Evolutionary conservation across 306 rosid genomes (phyloP), one percentile per base, ranked within the genome.

Genomic region (Delonix regia): DNA sequence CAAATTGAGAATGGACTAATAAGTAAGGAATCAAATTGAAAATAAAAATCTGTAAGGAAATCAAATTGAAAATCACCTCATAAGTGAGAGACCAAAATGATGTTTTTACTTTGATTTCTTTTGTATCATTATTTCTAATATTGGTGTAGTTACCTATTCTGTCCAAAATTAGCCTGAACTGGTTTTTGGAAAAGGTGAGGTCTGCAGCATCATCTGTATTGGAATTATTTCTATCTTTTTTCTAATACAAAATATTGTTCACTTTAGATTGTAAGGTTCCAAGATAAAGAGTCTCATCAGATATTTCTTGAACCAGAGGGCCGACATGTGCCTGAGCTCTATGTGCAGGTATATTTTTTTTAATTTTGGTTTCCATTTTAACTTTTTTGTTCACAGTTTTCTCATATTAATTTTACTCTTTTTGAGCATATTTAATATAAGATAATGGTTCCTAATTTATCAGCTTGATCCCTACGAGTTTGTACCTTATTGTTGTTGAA

Each of bases 241-340:
- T 41, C 69, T 79, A 38, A 79, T 51, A 22, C 44, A 8, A 38
- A 77, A 78, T 78, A 34, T 69, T 61, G 27, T 78, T 63, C 21
- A 61, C 48, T 19, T 49, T 85, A 94, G 99, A 92, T 92, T 78
- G 97, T 94, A 51, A 87, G 97, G 77, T 94, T 94, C 76, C 83
- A 90, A 85, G 99, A 94, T 79, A 94, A 90, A 65, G 99, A 94
- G 80, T 94, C 99, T 13, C 99, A 94, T 87, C 97, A 92, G 80
- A 85, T 94, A 70, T 94, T 94, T 89, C 99, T 94, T 88, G 99
- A 94, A 84, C 99, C 99, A 6, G 99, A 94, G 90, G 99, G 97
- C 68, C 90, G 99, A 36, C 74, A 78, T 81, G 97, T 94, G 82
- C 97, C 97, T 34, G 99, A 94, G 87, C 93, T 94, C 60, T 94